Conservation (phyloP, 495 filamentous ascomycete genomes). For the Oidiodendron maius region DNA sequence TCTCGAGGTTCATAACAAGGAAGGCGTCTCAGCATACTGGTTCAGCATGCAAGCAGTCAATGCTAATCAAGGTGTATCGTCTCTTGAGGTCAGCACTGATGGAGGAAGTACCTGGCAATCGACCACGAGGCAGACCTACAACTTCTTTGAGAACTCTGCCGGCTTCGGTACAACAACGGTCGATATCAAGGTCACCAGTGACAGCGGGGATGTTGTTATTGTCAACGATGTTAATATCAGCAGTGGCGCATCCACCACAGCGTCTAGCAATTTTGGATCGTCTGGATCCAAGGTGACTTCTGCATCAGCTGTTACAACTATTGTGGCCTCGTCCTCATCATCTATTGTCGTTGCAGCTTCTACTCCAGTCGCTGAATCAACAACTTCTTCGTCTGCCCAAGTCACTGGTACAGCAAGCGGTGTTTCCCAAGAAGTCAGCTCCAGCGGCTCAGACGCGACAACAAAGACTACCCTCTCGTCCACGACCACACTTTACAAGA, state of each 20-base stretch:
- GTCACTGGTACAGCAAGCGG: too few relatives aligned
- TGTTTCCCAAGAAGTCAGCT: too few relatives aligned
- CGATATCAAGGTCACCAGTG: constrained; percentile 45
- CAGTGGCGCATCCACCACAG: constrained; percentile 15
- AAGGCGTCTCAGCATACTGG: constrained; percentile 40
- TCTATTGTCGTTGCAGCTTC: background rate
- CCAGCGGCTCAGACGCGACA: too few relatives aligned
- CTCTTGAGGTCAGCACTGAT: constrained; percentile 53
- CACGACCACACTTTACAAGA: too few relatives aligned
- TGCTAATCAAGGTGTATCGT: constrained; percentile 43
- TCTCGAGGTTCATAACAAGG: constrained; percentile 50
- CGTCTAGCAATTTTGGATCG: constrained; percentile 20
- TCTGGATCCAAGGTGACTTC: background rate
- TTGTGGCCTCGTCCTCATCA: background rate
- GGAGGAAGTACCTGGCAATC: constrained; percentile 45
- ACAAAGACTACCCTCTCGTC: too few relatives aligned
- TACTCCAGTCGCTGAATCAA: background rate
- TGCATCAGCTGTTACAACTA: background rate
- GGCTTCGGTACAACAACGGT: constrained; percentile 48
- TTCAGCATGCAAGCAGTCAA: constrained; percentile 57
- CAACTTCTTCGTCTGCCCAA: too few relatives aligned
- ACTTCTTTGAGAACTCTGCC: constrained; percentile 51
- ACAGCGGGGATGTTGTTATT: constrained; percentile 31
- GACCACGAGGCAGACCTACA: constrained; percentile 46
- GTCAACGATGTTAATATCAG: constrained; percentile 19